Base-by-base conservation (phyloP, 495 filamentous ascomycete genomes). In the Rhypophila decipiens region DNA sequence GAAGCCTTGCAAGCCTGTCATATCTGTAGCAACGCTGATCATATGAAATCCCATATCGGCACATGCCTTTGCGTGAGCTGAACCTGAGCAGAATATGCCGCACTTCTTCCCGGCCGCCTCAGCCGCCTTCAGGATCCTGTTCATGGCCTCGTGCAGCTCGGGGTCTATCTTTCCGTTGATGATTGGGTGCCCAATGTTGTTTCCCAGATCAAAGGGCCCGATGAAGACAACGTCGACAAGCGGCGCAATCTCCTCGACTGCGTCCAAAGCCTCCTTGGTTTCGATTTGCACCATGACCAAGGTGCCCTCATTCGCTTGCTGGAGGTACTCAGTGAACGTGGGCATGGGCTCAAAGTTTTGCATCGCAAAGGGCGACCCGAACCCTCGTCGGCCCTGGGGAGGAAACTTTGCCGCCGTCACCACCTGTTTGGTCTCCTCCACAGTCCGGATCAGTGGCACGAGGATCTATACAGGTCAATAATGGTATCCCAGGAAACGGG, bases 241-340 rank as follows among this genome's bases (percentile, higher is more conserved):
- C 7, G 76, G 74, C 9, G 86, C 86, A 50, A 93, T 91, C 39
- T 78, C 81, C 43, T 85, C 78, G 19, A 87, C 78, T 47, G 78
- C 70, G 2, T 85, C 77, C 35, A 93, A 66, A 0, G 86, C 86
- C 53, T 83, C 83, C 50, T 71, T 71, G 1, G 88, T 93, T 65
- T 94, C 88, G 46, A 93, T 90, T 69, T 93, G 88, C 23, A 90
- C 77, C 56, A 88, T 82, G 18, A 83, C 85, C 24, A 88, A 60
- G 11, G 90, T 66, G 31, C 74, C 72, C 9, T 78, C 76, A 63
- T 91, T 90, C 21, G 87, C 85, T 47, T 88, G 77, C 51, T 83
- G 76, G 20, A 88, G 72, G 52, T 94, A 94, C 34, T 85, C 79
- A 2, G 73, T 73, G 47, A 72, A 54, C 3, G 73, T 73, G 13